These are phyloP conservation scores for Pythium dissimile DNA, from an alignment of 352 stramenopile genomes.

Conservation along the genomic window DNA sequence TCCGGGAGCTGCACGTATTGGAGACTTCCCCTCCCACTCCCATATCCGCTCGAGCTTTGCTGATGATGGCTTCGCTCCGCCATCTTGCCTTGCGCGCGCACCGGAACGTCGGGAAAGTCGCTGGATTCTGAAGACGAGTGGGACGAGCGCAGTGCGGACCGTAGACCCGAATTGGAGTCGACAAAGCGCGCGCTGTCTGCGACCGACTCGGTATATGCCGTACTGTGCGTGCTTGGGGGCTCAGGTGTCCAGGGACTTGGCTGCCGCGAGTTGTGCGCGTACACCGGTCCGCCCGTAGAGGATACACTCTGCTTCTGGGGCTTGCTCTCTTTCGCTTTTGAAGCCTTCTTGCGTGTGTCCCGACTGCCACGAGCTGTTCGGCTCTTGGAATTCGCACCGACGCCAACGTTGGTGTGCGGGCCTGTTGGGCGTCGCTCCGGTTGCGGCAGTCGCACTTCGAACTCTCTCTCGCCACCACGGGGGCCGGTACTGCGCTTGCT, in stretches of 20 bases:
- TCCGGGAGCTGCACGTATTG: constrained; percentile 14
- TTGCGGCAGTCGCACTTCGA: constrained; percentile 3
- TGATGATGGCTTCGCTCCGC: constrained; percentile 3
- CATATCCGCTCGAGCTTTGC: not conserved
- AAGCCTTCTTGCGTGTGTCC: not conserved
- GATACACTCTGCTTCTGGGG: not conserved
- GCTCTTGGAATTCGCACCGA: not conserved
- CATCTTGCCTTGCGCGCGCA: not conserved
- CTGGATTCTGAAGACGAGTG: not conserved
- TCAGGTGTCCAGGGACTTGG: constrained; percentile 1
- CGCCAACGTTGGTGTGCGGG: not conserved
- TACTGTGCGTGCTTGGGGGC: constrained; percentile 3
- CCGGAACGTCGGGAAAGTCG: not conserved
- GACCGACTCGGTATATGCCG: constrained; percentile 5
- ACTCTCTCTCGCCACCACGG: not conserved
- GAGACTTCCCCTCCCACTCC: not conserved
- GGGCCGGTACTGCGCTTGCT: constrained; percentile 5
- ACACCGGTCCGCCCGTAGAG: not conserved
- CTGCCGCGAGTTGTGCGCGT: not conserved
- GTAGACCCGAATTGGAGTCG: not conserved
- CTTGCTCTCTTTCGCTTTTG: not conserved
- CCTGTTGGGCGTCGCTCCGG: not conserved
- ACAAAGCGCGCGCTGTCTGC: not conserved
- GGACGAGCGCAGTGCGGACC: not conserved
- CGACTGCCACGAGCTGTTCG: not conserved